Percentiles rank a stretch among this genome's conserved stretches.
These are phyloP conservation scores for Trichophyton simii DNA, from an alignment of 2,329 filamentous ascomycete species.

Conservation along the genomic window DNA sequence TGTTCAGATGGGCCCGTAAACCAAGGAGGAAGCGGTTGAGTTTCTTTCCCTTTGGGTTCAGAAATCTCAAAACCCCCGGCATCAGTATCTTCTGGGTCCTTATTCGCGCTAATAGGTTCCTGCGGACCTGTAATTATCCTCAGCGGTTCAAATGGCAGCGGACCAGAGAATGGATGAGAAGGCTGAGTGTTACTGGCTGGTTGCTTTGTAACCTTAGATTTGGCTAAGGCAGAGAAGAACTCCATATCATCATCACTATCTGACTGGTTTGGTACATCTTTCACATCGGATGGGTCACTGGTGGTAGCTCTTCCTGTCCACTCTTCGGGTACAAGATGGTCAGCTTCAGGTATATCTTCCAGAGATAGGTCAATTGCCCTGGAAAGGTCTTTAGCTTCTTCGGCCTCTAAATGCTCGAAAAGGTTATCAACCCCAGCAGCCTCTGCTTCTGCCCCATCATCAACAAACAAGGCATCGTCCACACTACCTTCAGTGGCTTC, in stretches of 20 bases:
- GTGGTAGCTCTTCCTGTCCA: background rate
- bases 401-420: slow-evolving; percentile 34
- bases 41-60: slow-evolving; percentile 21
- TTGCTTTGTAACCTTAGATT: slow-evolving; percentile 52
- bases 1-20: slow-evolving; percentile 28
- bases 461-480: slow-evolving; percentile 45
- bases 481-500: slow-evolving; percentile 21
- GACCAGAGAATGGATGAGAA: slow-evolving; percentile 57
- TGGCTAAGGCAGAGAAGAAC: slow-evolving; percentile 60
- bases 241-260: slow-evolving; percentile 56
- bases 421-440: slow-evolving; percentile 41
- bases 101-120: slow-evolving; percentile 25
- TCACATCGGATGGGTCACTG: slow-evolving; percentile 14
- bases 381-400: slow-evolving; percentile 62
- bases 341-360: slow-evolving; percentile 34
- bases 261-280: slow-evolving; percentile 16
- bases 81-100: slow-evolving; percentile 42
- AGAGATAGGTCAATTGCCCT: slow-evolving; percentile 78
- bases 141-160: slow-evolving; percentile 74
- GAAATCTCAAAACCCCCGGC: slow-evolving; percentile 51
- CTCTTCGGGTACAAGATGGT: slow-evolving; percentile 21
- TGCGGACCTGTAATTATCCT: slow-evolving; percentile 37
- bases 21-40: slow-evolving; percentile 34
- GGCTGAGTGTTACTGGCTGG: slow-evolving; percentile 24
- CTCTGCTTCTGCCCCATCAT: slow-evolving; percentile 33